Evolutionary conservation across 2,329 filamentous ascomycete species (phyloP), one percentile per base, ranked within the genome.

Genomic region (Nothomitra cinnamomea): DNA sequence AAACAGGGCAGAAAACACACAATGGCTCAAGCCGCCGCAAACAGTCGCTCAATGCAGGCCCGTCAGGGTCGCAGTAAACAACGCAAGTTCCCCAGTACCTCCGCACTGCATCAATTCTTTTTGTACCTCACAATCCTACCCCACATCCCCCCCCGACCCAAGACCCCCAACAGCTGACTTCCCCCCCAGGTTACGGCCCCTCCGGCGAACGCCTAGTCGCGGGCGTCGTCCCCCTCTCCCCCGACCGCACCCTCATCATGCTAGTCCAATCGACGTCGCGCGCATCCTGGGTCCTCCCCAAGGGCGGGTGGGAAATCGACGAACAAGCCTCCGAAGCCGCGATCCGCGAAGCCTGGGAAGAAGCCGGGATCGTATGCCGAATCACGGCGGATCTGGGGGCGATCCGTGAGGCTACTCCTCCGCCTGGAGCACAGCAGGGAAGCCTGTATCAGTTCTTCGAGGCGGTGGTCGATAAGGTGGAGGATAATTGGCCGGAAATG

Each of bases 301-400:
- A 98, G 68, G 92, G 92, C 64, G 92, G 92, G 56, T 98, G 92
- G 89, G 92, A 98, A 69, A 83, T 81, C 35, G 92, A 98, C 68
- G 92, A 98, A 70, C 79, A 82, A 57, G 92, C 86, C 58, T 79
- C 90, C 66, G 86, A 92, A 55, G 92, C 92, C 54, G 80, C 80
- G 51, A 56, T 19, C 12, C 53, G 53, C 22, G 53, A 55, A 22
- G 53, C 53, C 10, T 55, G 53, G 53, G 53, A 55, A 24, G 53
- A 55, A 45, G 53, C 53, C 25, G 53, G 53, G 13, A 54, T 55
- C 24, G 17, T 55, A 3, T 55, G 53, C 25, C 53, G 49, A 17
- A 48, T 53, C 5, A 19, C 22, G 8, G 17, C 19, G 65, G 87
- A 95, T 67, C 77, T 98, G 51, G 89, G 89, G 58, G 77, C 83